These are phyloP conservation scores for Fusarium subglutinans DNA, from an alignment of 2,329 filamentous ascomycete genomes.

Conservation along the genomic window DNA sequence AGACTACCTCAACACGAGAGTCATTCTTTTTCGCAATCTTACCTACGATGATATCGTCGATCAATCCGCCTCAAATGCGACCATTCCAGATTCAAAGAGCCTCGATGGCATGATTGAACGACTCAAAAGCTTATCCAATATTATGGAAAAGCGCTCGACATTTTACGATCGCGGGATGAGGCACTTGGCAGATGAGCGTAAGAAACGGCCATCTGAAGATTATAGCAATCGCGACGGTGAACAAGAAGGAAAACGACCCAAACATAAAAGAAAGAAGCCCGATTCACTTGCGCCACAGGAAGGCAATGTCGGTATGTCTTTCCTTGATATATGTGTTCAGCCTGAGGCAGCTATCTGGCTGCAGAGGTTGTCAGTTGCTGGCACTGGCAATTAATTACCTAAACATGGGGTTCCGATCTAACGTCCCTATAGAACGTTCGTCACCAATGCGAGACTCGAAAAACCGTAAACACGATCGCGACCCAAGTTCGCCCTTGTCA, in stretches of 20 bases:
- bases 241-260: constrained; percentile 65
- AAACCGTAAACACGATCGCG: constrained; percentile 59
- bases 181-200: constrained; percentile 71
- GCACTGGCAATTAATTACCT: constrained; percentile 6
- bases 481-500: constrained; percentile 68
- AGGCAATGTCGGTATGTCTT: constrained; percentile 44
- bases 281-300: constrained; percentile 65
- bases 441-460: constrained; percentile 64
- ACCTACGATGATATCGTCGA: constrained; percentile 77
- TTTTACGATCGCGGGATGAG: constrained; percentile 80
- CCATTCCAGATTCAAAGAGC: constrained; percentile 70
- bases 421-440: constrained; percentile 57
- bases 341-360: not conserved
- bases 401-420: constrained; percentile 6
- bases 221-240: constrained; percentile 59
- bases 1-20: constrained; percentile 73
- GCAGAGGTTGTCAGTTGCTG: constrained; percentile 1
- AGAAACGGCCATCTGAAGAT: constrained; percentile 68
- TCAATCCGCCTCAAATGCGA: constrained; percentile 63
- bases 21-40: constrained; percentile 66
- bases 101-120: constrained; percentile 71
- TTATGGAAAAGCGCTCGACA: constrained; percentile 72
- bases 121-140: constrained; percentile 70
- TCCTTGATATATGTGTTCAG: not conserved
- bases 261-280: constrained; percentile 83